Percentiles rank a stretch among this genome's conserved stretches.
phyloP scores from a whole-genome alignment of 2,329 filamentous ascomycete genomes.

The Sarocladiaceae sp. region DNA sequence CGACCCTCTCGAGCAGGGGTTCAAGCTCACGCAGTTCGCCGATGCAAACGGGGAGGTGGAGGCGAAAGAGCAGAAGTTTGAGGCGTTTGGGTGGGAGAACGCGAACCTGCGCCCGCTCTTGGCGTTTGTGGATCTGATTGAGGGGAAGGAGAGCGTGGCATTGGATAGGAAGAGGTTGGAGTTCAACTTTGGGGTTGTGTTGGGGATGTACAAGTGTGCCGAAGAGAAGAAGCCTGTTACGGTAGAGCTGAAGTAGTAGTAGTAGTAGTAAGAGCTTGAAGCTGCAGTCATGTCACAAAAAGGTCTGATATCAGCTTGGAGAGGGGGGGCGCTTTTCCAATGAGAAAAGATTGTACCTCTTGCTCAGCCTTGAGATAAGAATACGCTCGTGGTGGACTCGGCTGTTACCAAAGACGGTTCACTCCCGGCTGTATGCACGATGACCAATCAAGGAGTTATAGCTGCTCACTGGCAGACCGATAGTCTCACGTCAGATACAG shows the following conservation, averaged over 20 bases:
- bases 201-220: conserved; percentile 9
- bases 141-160: conserved; percentile 2
- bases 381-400: background rate
- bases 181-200: conserved; percentile 10
- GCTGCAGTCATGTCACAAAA: background rate
- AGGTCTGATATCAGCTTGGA: background rate
- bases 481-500: background rate
- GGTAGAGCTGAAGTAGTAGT: background rate
- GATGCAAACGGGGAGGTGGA: conserved; percentile 5
- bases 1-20: background rate
- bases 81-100: conserved; percentile 10
- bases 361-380: background rate
- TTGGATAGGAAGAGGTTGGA: background rate
- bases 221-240: background rate
- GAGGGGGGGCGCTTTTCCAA: no score
- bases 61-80: conserved; percentile 2
- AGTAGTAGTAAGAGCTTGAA: no score
- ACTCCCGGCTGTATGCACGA: background rate
- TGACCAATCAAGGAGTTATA: background rate
- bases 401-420: background rate
- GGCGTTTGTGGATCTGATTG: conserved; percentile 8
- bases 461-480: background rate
- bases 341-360: background rate
- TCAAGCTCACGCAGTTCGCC: background rate
- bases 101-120: conserved; percentile 6